Conservation (phyloP, 441 rosid species). For the Sinapis alba region DNA sequence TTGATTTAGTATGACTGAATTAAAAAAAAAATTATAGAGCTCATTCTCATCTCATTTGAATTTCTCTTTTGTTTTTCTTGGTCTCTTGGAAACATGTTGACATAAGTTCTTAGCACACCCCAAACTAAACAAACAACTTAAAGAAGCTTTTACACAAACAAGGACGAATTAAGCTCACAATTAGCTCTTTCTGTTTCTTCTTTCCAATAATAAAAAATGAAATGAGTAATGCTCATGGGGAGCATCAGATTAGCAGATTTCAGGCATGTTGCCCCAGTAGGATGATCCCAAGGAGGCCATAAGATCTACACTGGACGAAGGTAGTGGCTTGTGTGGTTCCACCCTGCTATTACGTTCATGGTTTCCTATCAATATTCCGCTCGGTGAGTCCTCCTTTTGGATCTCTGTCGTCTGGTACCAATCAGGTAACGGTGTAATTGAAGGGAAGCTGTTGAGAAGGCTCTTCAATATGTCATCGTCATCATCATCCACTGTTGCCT, state of each 20-base stretch:
- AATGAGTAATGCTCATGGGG: constrained; percentile 9
- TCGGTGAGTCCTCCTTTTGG: constrained; percentile 4
- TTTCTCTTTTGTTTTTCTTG: neutral
- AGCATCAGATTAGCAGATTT: constrained; percentile 44
- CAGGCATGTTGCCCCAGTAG: constrained; percentile 64
- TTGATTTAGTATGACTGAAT: neutral
- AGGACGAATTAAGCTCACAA: constrained; percentile 26
- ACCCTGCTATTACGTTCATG: constrained; percentile 11
- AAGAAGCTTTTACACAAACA: constrained; percentile 22
- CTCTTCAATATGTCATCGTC: constrained; percentile 48
- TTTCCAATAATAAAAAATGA: constrained; percentile 11
- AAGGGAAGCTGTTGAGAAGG: constrained; percentile 63
- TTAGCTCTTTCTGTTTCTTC: neutral
- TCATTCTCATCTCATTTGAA: neutral
- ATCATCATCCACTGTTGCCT: constrained; percentile 50
- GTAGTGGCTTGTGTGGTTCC: constrained; percentile 15
- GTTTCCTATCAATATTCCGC: constrained; percentile 4
- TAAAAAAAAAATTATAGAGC: neutral
- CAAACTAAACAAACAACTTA: constrained; percentile 12
- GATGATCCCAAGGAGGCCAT: constrained; percentile 44
- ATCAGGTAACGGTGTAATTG: constrained; percentile 58
- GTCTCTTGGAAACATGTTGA: constrained; percentile 5
- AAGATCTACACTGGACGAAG: constrained; percentile 30
- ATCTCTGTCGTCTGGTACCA: constrained; percentile 48
- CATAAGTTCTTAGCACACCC: constrained; percentile 27